Conservation (phyloP, 139 green algal species). For the Trebouxia sp. region DNA sequence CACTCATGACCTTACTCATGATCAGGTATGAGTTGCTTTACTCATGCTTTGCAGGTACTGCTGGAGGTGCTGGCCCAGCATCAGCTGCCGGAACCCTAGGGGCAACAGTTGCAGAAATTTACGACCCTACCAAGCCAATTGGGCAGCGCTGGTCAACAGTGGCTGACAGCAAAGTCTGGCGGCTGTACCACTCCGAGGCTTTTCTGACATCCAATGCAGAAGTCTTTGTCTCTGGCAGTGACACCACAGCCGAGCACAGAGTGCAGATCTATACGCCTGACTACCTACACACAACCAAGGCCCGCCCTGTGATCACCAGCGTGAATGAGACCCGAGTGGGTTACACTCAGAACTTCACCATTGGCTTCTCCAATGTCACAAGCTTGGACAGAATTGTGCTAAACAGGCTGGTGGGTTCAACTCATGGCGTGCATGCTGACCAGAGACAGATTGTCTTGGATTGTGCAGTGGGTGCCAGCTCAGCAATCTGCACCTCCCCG, state of each 20-base stretch:
- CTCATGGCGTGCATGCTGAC: constrained; percentile 12
- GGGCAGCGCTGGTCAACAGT: constrained; percentile 14
- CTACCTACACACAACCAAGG: constrained; percentile 5
- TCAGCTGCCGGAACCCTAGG: neutral
- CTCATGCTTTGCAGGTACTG: constrained; percentile 1
- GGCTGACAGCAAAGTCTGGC: constrained; percentile 22
- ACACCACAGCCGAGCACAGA: constrained; percentile 2
- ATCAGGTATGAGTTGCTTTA: neutral
- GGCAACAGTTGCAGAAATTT: neutral
- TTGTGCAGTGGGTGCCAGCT: neutral
- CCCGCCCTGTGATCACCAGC: neutral
- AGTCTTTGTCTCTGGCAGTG: constrained; percentile 22
- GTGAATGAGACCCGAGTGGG: neutral
- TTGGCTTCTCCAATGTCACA: constrained; percentile 1
- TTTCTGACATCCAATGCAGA: constrained; percentile 28
- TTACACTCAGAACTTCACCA: neutral
- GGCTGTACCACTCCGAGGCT: constrained; percentile 23
- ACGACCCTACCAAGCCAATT: constrained; percentile 13
- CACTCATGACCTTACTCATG: too few species aligned
- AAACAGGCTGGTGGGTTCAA: neutral
- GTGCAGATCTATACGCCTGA: constrained; percentile 13
- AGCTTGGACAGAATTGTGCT: constrained; percentile 6
- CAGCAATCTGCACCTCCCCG: neutral
- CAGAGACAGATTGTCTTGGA: constrained; percentile 18
- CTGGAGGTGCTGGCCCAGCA: neutral